phyloP scores from a whole-genome alignment of 805 yeast species.

The Isabelozyma pseudorhagii region DNA sequence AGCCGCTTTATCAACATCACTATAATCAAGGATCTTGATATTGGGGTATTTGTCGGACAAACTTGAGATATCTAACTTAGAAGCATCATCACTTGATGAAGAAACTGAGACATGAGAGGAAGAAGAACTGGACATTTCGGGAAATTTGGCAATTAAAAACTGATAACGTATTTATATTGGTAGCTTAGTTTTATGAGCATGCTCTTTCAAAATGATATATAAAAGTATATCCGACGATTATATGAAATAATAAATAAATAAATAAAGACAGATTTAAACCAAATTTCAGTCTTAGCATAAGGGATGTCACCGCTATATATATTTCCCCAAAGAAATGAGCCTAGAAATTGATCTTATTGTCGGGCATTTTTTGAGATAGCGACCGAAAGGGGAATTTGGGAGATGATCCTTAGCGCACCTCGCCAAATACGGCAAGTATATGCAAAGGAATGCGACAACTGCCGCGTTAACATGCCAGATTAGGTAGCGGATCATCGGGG shows the following conservation, averaged over 20 bases:
- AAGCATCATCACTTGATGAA: conserved; percentile 4
- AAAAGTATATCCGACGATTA: too few species aligned
- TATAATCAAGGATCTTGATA: conserved; percentile 12
- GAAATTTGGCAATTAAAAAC: not conserved
- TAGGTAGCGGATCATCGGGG: not conserved
- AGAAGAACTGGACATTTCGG: not conserved
- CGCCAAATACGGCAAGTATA: not conserved
- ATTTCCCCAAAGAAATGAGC: not conserved
- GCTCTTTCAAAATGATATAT: not conserved
- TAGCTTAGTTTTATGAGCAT: conserved; percentile 1
- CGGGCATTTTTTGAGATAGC: not conserved
- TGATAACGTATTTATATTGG: conserved; percentile 1
- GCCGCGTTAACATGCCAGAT: not conserved
- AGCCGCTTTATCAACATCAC: conserved; percentile 34
- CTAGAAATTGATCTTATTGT: not conserved
- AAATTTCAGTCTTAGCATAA: too few species aligned
- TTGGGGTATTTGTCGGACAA: not conserved
- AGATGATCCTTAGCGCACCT: not conserved
- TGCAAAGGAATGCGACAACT: too few species aligned
- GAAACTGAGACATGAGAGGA: conserved; percentile 1
- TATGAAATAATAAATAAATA: too few species aligned
- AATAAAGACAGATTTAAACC: too few species aligned
- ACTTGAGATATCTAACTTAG: not conserved
- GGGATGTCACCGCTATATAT: too few species aligned
- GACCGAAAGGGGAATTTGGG: not conserved